Evolutionary conservation across 73 alveolate species (phyloP).

Genomic region (Chromera velia): DNA sequence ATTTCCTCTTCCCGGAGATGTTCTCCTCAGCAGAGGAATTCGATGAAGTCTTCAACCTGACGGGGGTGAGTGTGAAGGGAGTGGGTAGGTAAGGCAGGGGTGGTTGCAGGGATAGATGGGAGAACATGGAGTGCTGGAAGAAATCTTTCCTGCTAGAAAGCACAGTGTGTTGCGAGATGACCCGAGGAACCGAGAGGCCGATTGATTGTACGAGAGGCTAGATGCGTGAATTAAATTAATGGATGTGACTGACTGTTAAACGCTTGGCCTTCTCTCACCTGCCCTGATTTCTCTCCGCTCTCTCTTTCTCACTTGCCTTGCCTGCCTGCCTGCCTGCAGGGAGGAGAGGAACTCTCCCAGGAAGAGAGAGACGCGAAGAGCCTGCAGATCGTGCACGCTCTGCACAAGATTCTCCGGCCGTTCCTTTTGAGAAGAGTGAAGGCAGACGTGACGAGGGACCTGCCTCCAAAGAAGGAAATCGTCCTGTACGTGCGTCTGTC

Average conservation of each 20-base stretch:
- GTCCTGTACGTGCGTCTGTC: slow-evolving; percentile 79
- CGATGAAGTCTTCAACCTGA: slow-evolving; percentile 74
- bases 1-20: slow-evolving; percentile 86
- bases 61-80: slow-evolving; percentile 42
- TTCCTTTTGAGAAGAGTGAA: slow-evolving; percentile 89
- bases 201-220: too few relatives aligned
- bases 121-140: slow-evolving; percentile 31
- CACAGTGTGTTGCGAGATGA: too few relatives aligned
- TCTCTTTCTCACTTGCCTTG: too few relatives aligned
- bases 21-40: slow-evolving; percentile 76
- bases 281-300: too few relatives aligned
- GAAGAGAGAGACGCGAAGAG: slow-evolving; percentile 83
- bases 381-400: slow-evolving; percentile 75
- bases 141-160: background rate
- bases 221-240: too few relatives aligned
- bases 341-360: too few relatives aligned
- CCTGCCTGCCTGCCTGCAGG: too few relatives aligned
- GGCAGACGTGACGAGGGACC: slow-evolving; percentile 85
- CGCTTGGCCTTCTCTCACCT: too few relatives aligned
- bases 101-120: too few relatives aligned
- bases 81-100: too few relatives aligned
- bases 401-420: slow-evolving; percentile 86
- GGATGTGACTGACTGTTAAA: too few relatives aligned
- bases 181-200: too few relatives aligned
- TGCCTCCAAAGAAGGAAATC: slow-evolving; percentile 90